phyloP scores from a whole-genome alignment of 345 rosid species.

The Firmiana major region DNA sequence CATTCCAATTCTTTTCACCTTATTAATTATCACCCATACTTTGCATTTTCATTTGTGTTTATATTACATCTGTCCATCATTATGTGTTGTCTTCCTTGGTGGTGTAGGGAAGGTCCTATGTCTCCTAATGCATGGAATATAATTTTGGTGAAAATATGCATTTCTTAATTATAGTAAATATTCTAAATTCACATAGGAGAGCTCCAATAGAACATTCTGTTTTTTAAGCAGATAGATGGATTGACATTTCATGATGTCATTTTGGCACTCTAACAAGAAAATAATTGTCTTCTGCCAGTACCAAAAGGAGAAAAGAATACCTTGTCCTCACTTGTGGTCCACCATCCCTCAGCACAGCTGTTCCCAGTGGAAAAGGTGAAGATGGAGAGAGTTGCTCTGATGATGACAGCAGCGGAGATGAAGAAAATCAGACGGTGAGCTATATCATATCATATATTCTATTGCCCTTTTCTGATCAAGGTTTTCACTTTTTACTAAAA shows the following conservation, averaged over 20 bases:
- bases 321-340: conserved; percentile 83
- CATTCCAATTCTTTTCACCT: not conserved
- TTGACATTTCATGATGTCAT: not conserved
- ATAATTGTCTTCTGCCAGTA: conserved; percentile 31
- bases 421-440: conserved; percentile 56
- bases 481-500: not conserved
- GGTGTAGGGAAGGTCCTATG: not conserved
- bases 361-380: conserved; percentile 47
- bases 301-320: conserved; percentile 82
- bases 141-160: not conserved
- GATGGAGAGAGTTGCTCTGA: conserved; percentile 62
- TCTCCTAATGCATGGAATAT: not conserved
- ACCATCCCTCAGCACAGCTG: conserved; percentile 42
- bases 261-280: not conserved
- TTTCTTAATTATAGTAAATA: not conserved
- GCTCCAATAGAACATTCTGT: conserved; percentile 46
- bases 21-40: not conserved
- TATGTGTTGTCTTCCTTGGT: not conserved
- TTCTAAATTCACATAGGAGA: not conserved
- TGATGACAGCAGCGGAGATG: conserved; percentile 57
- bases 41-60: not conserved
- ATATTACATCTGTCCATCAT: not conserved
- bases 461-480: not conserved
- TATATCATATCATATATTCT: not conserved
- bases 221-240: not conserved